Percentiles rank a stretch among this genome's conserved stretches.
These are phyloP conservation scores for Candida lessepsii DNA, from an alignment of 805 yeast genomes.

Conservation along the genomic window DNA sequence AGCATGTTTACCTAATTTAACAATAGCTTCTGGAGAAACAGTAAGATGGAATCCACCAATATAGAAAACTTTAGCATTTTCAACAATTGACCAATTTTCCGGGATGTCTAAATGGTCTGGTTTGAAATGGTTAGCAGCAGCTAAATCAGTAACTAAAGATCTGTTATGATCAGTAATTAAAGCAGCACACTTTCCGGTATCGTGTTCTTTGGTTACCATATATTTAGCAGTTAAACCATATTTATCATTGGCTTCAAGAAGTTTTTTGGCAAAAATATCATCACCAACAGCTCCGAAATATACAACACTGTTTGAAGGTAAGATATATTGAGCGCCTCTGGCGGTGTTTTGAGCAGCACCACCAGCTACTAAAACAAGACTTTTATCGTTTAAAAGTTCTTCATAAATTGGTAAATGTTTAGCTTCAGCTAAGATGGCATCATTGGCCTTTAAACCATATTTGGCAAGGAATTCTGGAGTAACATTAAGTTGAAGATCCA, in stretches of 20 bases:
- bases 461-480: slow-evolving; percentile 67
- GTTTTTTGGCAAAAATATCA: slow-evolving; percentile 80
- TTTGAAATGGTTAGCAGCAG: slow-evolving; percentile 97
- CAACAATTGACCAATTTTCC: slow-evolving; percentile 86
- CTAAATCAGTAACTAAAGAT: slow-evolving; percentile 92
- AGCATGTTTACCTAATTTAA: slow-evolving; percentile 88
- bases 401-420: slow-evolving; percentile 83
- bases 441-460: slow-evolving; percentile 84
- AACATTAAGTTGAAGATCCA: slow-evolving; percentile 82
- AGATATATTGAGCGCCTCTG: slow-evolving; percentile 93
- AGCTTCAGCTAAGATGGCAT: slow-evolving; percentile 86
- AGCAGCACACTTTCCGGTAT: slow-evolving; percentile 99
- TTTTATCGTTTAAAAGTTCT: slow-evolving; percentile 64
- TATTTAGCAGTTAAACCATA: slow-evolving; percentile 90
- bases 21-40: slow-evolving; percentile 93
- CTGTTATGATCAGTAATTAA: slow-evolving; percentile 84
- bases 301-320: slow-evolving; percentile 78
- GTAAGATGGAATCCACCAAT: slow-evolving; percentile 99
- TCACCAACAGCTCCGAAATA: slow-evolving; percentile 97
- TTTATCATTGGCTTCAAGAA: slow-evolving; percentile 75
- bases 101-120: slow-evolving; percentile 83
- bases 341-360: slow-evolving; percentile 99
- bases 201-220: slow-evolving; percentile 70
- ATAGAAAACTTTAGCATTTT: slow-evolving; percentile 78
- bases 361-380: slow-evolving; percentile 82